Percentiles rank a stretch among this genome's conserved stretches.
phyloP scores from a whole-genome alignment of 352 stramenopile genomes.

The Phytophthora hibernalis region DNA sequence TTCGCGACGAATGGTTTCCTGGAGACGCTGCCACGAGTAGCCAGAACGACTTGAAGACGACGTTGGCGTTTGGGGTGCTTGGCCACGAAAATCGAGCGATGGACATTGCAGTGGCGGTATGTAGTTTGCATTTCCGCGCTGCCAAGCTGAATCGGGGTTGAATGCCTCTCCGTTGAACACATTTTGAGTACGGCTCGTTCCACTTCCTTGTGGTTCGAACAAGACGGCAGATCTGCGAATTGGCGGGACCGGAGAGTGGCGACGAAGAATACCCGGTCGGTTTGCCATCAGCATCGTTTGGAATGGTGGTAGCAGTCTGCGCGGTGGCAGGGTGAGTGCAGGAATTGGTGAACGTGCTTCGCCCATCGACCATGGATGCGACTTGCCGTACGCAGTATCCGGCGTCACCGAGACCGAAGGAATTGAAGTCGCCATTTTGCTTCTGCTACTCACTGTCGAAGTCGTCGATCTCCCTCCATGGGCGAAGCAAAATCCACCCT shows the following conservation, averaged over 20 bases:
- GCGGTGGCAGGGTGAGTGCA: conserved; percentile 33
- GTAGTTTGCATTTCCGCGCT: neutral
- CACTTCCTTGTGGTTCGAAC: conserved; percentile 5
- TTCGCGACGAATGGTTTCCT: conserved; percentile 76
- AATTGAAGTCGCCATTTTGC: conserved; percentile 18
- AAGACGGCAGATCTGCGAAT: conserved; percentile 33
- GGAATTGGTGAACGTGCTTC: conserved; percentile 36
- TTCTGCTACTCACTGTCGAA: conserved; percentile 20
- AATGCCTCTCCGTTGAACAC: conserved; percentile 2
- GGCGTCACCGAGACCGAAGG: conserved; percentile 16
- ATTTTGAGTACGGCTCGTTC: conserved; percentile 8
- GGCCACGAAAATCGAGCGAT: neutral
- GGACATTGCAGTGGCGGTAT: neutral
- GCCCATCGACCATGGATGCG: conserved; percentile 15
- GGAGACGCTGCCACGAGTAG: conserved; percentile 83
- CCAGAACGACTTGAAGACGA: conserved; percentile 36
- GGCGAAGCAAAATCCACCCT: conserved; percentile 85
- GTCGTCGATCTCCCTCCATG: conserved; percentile 61
- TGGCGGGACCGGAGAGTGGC: conserved; percentile 34
- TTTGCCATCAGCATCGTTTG: conserved; percentile 39
- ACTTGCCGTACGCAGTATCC: conserved; percentile 14
- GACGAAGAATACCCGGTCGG: conserved; percentile 30
- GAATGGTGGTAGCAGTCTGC: conserved; percentile 39
- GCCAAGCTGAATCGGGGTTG: conserved; percentile 1
- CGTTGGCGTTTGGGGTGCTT: conserved; percentile 12